These are phyloP conservation scores for Trametes punicea DNA, from an alignment of 768 basidiomycete genomes.

Conservation along the genomic window DNA sequence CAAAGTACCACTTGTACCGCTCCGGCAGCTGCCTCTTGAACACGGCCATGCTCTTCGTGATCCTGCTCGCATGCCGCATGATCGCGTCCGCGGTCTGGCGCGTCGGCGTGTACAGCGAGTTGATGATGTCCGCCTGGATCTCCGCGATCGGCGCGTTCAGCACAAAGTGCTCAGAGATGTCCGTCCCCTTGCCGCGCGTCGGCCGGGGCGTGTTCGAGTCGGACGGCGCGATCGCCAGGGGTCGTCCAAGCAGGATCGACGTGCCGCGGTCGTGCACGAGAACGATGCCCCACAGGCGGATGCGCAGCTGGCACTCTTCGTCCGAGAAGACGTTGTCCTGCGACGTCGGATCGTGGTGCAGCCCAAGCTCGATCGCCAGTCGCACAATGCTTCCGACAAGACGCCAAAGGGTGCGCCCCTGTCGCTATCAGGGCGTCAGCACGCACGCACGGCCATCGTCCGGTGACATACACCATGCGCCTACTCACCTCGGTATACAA, in stretches of 20 bases:
- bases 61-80: slow-evolving; percentile 73
- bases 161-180: slow-evolving; percentile 79
- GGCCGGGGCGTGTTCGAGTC: slow-evolving; percentile 82
- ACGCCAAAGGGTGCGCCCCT: slow-evolving; percentile 88
- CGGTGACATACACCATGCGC: not conserved
- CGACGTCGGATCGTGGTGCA: slow-evolving; percentile 84
- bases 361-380: slow-evolving; percentile 76
- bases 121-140: slow-evolving; percentile 88
- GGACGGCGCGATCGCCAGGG: slow-evolving; percentile 77
- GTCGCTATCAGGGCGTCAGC: slow-evolving; percentile 49
- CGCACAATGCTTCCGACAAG: slow-evolving; percentile 83
- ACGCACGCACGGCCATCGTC: not conserved
- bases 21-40: slow-evolving; percentile 70
- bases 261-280: slow-evolving; percentile 87
- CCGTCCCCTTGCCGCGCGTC: slow-evolving; percentile 44
- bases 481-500: slow-evolving; percentile 75
- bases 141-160: slow-evolving; percentile 73
- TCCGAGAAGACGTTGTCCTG: slow-evolving; percentile 57
- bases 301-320: slow-evolving; percentile 74
- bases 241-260: slow-evolving; percentile 81
- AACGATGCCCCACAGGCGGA: slow-evolving; percentile 82
- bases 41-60: slow-evolving; percentile 72
- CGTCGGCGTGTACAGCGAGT: slow-evolving; percentile 78
- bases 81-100: slow-evolving; percentile 64
- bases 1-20: slow-evolving; percentile 69